These are phyloP conservation scores for Pythium rishiriense DNA, from an alignment of 352 stramenopile genomes.

Conservation along the genomic window DNA sequence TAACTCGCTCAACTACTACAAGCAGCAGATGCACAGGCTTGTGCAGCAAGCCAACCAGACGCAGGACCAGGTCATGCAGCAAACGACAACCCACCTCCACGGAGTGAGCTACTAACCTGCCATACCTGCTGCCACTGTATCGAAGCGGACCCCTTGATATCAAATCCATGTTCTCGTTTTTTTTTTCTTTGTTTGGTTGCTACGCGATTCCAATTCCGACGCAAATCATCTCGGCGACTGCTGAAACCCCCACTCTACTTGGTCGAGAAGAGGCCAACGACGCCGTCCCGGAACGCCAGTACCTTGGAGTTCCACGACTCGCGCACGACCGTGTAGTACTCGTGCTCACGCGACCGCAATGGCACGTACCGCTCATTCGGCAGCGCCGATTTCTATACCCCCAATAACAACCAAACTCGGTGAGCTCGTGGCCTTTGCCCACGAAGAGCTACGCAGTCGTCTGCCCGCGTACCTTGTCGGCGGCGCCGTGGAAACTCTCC, in stretches of 20 bases:
- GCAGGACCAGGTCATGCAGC: conserved; percentile 67
- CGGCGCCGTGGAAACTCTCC: conserved; percentile 48
- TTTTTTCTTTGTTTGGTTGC: neutral
- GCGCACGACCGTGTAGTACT: conserved; percentile 80
- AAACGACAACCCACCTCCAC: conserved; percentile 15
- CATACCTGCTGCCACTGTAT: too few species aligned
- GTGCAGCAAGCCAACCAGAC: conserved; percentile 69
- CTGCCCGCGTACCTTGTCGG: conserved; percentile 29
- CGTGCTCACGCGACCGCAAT: conserved; percentile 70
- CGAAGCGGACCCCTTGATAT: too few species aligned
- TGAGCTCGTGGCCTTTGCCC: neutral
- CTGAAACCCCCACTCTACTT: conserved; percentile 32
- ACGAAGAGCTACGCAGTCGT: neutral
- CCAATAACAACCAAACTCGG: neutral
- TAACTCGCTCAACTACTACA: conserved; percentile 48
- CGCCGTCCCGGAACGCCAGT: conserved; percentile 56
- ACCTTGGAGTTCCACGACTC: conserved; percentile 75
- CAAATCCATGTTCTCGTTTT: neutral
- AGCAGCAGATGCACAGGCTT: conserved; percentile 67
- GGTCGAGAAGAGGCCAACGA: conserved; percentile 51
- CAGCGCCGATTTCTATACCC: conserved; percentile 6
- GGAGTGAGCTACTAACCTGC: conserved; percentile 27
- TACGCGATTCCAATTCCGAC: neutral
- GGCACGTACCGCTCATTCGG: conserved; percentile 59
- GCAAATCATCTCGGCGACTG: too few species aligned